A percentile compares a stretch with the other conserved stretches of the same genome.
These are phyloP conservation scores for Fraxinus angustifolia DNA, from an alignment of 305 asterid species.

Conservation along the genomic window DNA sequence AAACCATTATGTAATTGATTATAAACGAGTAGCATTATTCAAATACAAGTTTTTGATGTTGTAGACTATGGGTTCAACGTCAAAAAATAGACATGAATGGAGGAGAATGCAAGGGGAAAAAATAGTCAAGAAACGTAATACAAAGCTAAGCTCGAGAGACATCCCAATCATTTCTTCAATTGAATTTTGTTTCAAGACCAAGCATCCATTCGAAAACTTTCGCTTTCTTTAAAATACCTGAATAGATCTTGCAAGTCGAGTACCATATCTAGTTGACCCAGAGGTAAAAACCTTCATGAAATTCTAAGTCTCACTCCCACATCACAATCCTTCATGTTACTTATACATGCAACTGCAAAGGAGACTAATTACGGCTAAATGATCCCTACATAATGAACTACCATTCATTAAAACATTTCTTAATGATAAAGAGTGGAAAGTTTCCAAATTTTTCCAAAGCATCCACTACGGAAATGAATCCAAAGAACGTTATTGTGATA, in stretches of 20 bases:
- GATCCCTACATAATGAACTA: neutral
- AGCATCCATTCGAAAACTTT: too few species aligned
- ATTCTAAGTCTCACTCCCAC: neutral
- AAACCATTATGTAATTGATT: too few species aligned
- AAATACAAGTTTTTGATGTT: too few species aligned
- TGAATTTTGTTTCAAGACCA: too few species aligned
- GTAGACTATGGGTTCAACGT: too few species aligned
- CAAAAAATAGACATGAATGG: too few species aligned
- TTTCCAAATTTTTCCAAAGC: neutral
- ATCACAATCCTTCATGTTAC: neutral
- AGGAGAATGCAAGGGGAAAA: neutral
- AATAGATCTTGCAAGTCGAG: neutral
- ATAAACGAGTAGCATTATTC: too few species aligned
- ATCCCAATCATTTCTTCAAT: too few species aligned
- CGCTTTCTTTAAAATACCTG: neutral
- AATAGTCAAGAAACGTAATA: neutral
- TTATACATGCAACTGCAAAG: constrained; percentile 16
- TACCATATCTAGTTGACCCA: neutral
- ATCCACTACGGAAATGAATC: neutral
- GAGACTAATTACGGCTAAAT: constrained; percentile 14
- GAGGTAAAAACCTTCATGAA: neutral
- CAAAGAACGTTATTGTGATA: neutral
- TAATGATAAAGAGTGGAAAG: constrained; percentile 15
- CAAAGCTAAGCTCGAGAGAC: neutral
- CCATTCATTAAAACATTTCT: constrained; percentile 1